Evolutionary conservation across 2,329 filamentous ascomycete genomes (phyloP), one percentile per base, ranked within the genome.

Genomic region (Epichloe sylvatica): DNA sequence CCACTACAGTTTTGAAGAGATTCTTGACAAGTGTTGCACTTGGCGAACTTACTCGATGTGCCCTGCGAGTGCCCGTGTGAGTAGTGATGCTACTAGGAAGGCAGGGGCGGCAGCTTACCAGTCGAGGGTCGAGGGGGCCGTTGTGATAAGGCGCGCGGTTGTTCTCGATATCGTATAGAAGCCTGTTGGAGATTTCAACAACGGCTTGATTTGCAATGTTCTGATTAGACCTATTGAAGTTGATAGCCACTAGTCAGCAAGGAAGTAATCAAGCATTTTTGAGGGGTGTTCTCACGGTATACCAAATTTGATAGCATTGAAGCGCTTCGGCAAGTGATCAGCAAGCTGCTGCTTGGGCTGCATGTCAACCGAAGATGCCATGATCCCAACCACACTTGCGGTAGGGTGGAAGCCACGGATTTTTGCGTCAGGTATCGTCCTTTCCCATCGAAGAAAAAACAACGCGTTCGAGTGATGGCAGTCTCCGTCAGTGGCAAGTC

Each of bases 201-300:
- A 96, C 89, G 54, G 86, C 89, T 68, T 98, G 92, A 63, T 91
- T 94, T 58, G 94, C 86, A 57, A 97, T 94, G 62, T 97, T 88
- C 64, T 94, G 86, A 60, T 86, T 89, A 25, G 90, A 94, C 62
- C 85, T 89, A 55, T 17, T 47, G 17, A 8, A 13, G 37, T 36
- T 17, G 46, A 17, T 12, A n/a, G 23, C 13, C 30, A 11, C 4
- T 21, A 9, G 51, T 42, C 13, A 46, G 43, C n/a, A 40, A 19
- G 5, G 17, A n/a, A 11, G n/a, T 41, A 44, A 38, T 34, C 25
- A 19, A 12, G 38, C 9, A n/a, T n/a, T 34, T 7, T 33, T n/a
- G 34, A 17, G n/a, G 35, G 37, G 38, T 23, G 49, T 35, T 25
- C 46, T 45, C 71, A 90, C 81, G 92, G 80, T 54, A 96, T 86